Evolutionary conservation across 306 rosid species (phyloP), one percentile per base, ranked within the genome.

Genomic region (Sicyos baderoa): DNA sequence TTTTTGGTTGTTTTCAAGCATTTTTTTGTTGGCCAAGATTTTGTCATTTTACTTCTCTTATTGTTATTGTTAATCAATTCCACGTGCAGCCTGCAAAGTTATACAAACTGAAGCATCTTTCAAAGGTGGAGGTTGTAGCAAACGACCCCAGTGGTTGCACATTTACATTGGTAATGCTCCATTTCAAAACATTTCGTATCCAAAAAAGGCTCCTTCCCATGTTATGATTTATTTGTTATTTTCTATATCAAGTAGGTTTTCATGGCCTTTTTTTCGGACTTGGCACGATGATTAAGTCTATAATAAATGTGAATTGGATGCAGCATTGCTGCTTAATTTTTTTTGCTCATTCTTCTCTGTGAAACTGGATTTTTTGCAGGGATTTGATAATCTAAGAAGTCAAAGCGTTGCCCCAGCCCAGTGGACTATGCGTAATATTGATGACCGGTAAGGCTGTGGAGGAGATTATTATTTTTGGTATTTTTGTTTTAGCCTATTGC

Each of bases 381-480:
- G 96, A 74, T 93, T 93, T 75, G 99, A 90, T 79, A 90, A 93
- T 82, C 86, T 89, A 21, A 81, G 99, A 82, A 90, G 80, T 82
- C 96, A 90, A 63, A 84, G 80, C 74, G 96, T 82, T 78, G 87
- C 97, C 79, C 99, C 99, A 59, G 82, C 99, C 47, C 97, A 93
- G 74, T 93, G 99, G 99, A 90, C 94, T 75, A 86, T 88, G 96
- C 97, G 99, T 70, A 93, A 93, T 75, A 77, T 79, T 56, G 97
- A 90, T 79, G 99, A 93, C 82, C 88, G 99, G 99, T 90, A 81
- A 71, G 76, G 73, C 64, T 37, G 55, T 70, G 67, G 70, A 62
- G 64, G 42, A 13, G 35, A 29, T 29, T 29, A 29, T 29, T 29
- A 11, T 12, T 62, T 63, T 63, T 18, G 69, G 10, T 63, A 0